Conservation (phyloP, 768 basidiomycete species). For the Phanerodontia chrysosporium region DNA sequence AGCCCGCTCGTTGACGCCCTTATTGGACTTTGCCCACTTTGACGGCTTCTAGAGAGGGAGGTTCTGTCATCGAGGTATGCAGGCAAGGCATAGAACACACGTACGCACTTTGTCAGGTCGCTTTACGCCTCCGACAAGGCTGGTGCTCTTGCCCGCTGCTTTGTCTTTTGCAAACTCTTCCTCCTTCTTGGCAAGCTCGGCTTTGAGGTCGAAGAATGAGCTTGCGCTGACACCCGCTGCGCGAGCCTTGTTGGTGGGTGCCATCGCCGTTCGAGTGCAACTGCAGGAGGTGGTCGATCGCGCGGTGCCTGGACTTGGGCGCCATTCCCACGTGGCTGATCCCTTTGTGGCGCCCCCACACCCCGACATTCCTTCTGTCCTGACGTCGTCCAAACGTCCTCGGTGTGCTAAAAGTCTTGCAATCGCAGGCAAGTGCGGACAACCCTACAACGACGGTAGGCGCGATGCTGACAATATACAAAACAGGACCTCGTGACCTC, state of each 20-base stretch:
- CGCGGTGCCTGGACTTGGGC: too few species aligned
- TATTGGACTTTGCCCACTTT: conserved; percentile 73
- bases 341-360: conserved; percentile 2
- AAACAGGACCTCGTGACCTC: background rate
- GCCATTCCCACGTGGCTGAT: background rate
- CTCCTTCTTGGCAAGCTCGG: conserved; percentile 46
- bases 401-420: too few species aligned
- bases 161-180: conserved; percentile 65
- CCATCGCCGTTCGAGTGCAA: conserved; percentile 12
- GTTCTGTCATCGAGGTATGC: background rate
- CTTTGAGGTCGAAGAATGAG: conserved; percentile 82
- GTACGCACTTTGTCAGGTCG: conserved; percentile 63
- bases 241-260: conserved; percentile 55
- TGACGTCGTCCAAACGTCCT: too few species aligned
- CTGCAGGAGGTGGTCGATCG: background rate
- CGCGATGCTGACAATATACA: background rate
- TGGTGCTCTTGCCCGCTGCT: conserved; percentile 47
- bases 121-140: conserved; percentile 58
- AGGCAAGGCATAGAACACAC: background rate
- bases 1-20: conserved; percentile 63
- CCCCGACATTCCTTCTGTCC: background rate
- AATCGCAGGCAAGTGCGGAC: too few species aligned
- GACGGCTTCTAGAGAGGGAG: conserved; percentile 57
- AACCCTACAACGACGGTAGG: too few species aligned
- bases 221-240: conserved; percentile 66